Conservation (phyloP, 176 grass and related monocot genomes). For the Dendrocalamus sinicus region DNA sequence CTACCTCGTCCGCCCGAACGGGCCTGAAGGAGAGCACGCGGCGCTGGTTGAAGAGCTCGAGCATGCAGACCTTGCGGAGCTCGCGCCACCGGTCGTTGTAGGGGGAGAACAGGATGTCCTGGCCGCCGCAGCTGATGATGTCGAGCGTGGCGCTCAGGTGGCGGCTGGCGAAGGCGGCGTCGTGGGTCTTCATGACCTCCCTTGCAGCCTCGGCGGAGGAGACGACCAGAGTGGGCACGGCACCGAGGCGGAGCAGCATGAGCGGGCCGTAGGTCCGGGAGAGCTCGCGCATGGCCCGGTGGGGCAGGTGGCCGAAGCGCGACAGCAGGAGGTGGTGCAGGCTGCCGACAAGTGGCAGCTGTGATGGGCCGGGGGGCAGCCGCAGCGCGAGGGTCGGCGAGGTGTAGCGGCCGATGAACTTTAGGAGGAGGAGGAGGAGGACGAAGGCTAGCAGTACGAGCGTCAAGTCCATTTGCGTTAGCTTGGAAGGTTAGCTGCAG, state of each 20-base stretch:
- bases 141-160: constrained; percentile 3
- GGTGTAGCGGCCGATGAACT: neutral
- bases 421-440: neutral
- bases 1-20: constrained; percentile 32
- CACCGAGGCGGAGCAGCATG: constrained; percentile 48
- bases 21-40: constrained; percentile 42
- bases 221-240: constrained; percentile 33
- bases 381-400: neutral
- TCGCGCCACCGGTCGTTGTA: constrained; percentile 44
- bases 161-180: constrained; percentile 36
- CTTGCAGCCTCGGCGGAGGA: constrained; percentile 46
- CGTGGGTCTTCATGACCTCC: constrained; percentile 45
- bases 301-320: constrained; percentile 22
- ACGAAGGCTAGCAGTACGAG: neutral
- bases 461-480: constrained; percentile 6
- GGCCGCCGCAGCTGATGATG: constrained; percentile 14
- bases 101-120: constrained; percentile 31
- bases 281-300: constrained; percentile 35
- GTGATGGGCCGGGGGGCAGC: constrained; percentile 40
- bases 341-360: constrained; percentile 52
- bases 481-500: neutral
- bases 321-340: constrained; percentile 48
- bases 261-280: neutral
- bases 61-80: constrained; percentile 43
- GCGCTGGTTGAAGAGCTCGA: constrained; percentile 45